Evolutionary conservation across 2,329 filamentous ascomycete species (phyloP).

Genomic region (Arthrobotrys entomopaga): DNA sequence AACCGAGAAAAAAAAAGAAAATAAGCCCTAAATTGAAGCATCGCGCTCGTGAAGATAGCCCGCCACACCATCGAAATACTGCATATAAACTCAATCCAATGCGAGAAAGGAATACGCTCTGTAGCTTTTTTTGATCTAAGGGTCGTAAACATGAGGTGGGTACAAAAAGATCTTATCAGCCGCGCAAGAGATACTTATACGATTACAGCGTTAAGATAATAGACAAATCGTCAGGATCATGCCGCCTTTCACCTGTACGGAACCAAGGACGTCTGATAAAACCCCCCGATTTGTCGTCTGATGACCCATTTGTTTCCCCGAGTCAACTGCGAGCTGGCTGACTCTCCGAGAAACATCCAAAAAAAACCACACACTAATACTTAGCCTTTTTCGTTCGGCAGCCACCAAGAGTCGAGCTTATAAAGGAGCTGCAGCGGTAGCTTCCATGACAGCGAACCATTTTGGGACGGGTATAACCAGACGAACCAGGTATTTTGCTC

Average conservation of each 20-base stretch:
- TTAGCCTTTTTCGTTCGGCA: slow-evolving; percentile 1
- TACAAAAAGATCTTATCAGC: slow-evolving; percentile 52
- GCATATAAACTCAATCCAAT: slow-evolving; percentile 1
- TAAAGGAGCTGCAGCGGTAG: slow-evolving; percentile 28
- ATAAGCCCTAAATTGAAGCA: not conserved
- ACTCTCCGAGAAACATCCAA: slow-evolving; percentile 17
- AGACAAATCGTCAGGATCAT: slow-evolving; percentile 22
- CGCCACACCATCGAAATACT: slow-evolving; percentile 23
- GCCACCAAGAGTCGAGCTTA: not conserved
- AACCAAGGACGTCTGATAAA: slow-evolving; percentile 28
- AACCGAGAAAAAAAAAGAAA: slow-evolving; percentile 24
- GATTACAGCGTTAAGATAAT: slow-evolving; percentile 48
- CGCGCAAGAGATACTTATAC: slow-evolving; percentile 34
- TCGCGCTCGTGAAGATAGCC: slow-evolving; percentile 28
- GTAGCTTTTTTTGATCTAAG: slow-evolving; percentile 12
- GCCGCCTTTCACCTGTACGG: slow-evolving; percentile 25
- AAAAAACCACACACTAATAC: slow-evolving; percentile 8
- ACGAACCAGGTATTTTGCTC: slow-evolving; percentile 20
- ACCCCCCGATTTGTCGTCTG: slow-evolving; percentile 26
- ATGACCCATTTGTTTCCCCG: slow-evolving; percentile 18
- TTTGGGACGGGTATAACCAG: slow-evolving; percentile 34
- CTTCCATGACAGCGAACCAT: slow-evolving; percentile 19
- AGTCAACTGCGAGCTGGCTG: not conserved
- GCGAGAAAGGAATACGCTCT: not conserved
- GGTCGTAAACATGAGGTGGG: slow-evolving; percentile 14